Evolutionary conservation across 1,139 yeast species (phyloP).

Genomic region (Kazachstania sp.): DNA sequence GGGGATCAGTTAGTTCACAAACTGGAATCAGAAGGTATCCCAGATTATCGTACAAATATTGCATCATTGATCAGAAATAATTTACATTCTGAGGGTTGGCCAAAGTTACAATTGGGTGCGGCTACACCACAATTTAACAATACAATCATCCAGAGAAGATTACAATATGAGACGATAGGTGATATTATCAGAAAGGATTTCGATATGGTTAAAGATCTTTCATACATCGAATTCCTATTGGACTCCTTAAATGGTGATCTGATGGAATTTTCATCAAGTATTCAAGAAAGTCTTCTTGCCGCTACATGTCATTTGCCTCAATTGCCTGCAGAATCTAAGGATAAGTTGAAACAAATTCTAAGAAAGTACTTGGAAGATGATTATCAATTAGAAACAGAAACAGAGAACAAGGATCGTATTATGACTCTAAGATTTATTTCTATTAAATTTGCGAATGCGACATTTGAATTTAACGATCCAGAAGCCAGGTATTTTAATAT

Average conservation of each 20-base stretch:
- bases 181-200: conserved; percentile 48
- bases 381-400: conserved; percentile 22
- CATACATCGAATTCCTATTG: conserved; percentile 57
- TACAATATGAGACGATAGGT: conserved; percentile 74
- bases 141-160: conserved; percentile 40
- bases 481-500: conserved; percentile 63
- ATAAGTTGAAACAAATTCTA: conserved; percentile 39
- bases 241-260: conserved; percentile 63
- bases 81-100: conserved; percentile 54
- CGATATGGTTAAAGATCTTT: conserved; percentile 40
- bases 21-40: conserved; percentile 17
- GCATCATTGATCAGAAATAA: conserved; percentile 45
- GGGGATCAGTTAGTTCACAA: conserved; percentile 21
- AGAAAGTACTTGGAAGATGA: conserved; percentile 35
- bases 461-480: conserved; percentile 61
- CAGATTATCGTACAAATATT: conserved; percentile 36
- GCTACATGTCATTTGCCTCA: conserved; percentile 43
- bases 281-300: conserved; percentile 65
- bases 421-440: conserved; percentile 50
- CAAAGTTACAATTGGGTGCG: conserved; percentile 34
- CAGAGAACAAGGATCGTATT: conserved; percentile 15
- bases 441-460: conserved; percentile 54
- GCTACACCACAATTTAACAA: conserved; percentile 27
- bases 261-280: conserved; percentile 53
- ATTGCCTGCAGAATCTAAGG: conserved; percentile 36